phyloP scores from a whole-genome alignment of 2,329 filamentous ascomycete genomes.

The Amauroascus niger region DNA sequence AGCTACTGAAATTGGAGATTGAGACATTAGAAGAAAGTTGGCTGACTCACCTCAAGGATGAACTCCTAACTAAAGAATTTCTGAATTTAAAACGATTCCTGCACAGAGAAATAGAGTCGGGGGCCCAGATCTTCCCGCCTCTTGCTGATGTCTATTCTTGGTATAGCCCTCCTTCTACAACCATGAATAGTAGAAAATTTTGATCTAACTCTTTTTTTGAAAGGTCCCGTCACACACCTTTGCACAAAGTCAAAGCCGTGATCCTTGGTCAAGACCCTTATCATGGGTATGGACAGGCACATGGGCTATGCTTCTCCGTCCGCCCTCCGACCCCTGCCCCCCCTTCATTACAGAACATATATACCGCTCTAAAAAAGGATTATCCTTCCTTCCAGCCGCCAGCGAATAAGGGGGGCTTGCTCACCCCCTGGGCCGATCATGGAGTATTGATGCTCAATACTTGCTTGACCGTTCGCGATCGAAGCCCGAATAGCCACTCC shows the following conservation, averaged over 20 bases:
- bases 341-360: conserved; percentile 88
- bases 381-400: conserved; percentile 71
- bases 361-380: conserved; percentile 75
- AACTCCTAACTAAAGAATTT: conserved; percentile 69
- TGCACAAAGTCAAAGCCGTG: conserved; percentile 80
- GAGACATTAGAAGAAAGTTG: conserved; percentile 85
- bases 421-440: conserved; percentile 88
- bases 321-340: conserved; percentile 79
- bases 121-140: conserved; percentile 78
- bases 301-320: conserved; percentile 92
- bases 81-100: conserved; percentile 81
- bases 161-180: conserved; percentile 42
- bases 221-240: conserved; percentile 92
- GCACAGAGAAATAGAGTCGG: conserved; percentile 61
- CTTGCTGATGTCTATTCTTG: conserved; percentile 87
- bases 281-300: conserved; percentile 89
- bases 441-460: conserved; percentile 92
- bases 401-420: conserved; percentile 65
- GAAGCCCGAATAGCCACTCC: conserved; percentile 76
- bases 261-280: conserved; percentile 96
- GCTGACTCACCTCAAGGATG: conserved; percentile 80
- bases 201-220: conserved; percentile 15
- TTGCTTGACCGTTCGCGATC: conserved; percentile 82
- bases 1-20: conserved; percentile 79
- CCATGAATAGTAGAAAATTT: too few relatives aligned